phyloP scores from a whole-genome alignment of 2,329 filamentous ascomycete genomes.

The Aspergillus costaricaensis region DNA sequence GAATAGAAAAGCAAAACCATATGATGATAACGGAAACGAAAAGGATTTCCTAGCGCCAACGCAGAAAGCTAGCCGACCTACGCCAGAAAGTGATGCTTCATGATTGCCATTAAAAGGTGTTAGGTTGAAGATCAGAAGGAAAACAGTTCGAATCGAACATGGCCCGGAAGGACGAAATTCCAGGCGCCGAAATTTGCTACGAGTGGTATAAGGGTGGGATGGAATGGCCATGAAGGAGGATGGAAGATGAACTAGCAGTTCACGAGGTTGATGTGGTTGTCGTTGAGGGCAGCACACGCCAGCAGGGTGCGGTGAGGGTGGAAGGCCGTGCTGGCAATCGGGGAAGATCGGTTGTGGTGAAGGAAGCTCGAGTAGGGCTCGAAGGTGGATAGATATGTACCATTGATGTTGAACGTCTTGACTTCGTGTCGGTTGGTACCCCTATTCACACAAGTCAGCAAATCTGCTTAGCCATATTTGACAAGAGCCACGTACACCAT shows the following conservation, averaged over 20 bases:
- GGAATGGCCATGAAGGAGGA: neutral
- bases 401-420: slow-evolving; percentile 89
- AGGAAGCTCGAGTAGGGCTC: slow-evolving; percentile 91
- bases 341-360: slow-evolving; percentile 73
- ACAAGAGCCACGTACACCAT: slow-evolving; percentile 70
- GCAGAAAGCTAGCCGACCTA: slow-evolving; percentile 6
- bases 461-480: neutral
- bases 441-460: slow-evolving; percentile 49
- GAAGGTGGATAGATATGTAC: slow-evolving; percentile 74
- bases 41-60: neutral
- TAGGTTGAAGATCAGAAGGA: neutral
- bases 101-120: slow-evolving; percentile 1
- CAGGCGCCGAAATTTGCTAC: neutral
- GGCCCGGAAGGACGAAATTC: neutral
- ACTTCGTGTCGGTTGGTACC: slow-evolving; percentile 86
- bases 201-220: neutral
- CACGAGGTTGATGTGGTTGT: slow-evolving; percentile 89
- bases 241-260: slow-evolving; percentile 54
- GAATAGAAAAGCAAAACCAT: neutral
- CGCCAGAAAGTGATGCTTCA: slow-evolving; percentile 11
- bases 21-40: neutral
- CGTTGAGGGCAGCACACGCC: slow-evolving; percentile 80
- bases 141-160: neutral
- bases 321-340: slow-evolving; percentile 88
- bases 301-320: slow-evolving; percentile 93